These are phyloP conservation scores for Rubia yunnanensis DNA, from an alignment of 257 asterid species.

Conservation along the genomic window DNA sequence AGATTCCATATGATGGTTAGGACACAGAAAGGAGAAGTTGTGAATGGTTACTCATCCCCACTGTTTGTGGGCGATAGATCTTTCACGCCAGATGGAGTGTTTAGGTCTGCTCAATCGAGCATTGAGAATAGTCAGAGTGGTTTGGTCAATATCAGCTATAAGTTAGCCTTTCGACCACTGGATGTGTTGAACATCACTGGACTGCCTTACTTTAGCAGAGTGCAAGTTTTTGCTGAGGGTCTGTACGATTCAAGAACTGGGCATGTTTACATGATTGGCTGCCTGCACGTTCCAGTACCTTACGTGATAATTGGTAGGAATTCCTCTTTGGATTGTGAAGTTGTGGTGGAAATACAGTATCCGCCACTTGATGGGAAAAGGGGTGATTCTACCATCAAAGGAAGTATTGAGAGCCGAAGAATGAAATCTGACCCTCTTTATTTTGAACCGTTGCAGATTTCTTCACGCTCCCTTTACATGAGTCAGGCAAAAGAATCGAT, in stretches of 20 bases:
- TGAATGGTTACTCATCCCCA: constrained; percentile 56
- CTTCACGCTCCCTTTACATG: constrained; percentile 46
- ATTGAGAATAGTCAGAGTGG: constrained; percentile 26
- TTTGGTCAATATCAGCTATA: constrained; percentile 48
- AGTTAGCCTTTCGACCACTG: constrained; percentile 33
- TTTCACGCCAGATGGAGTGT: constrained; percentile 14
- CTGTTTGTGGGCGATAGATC: constrained; percentile 42
- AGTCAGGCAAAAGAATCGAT: constrained; percentile 65
- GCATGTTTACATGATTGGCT: constrained; percentile 82
- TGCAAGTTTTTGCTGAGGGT: constrained; percentile 77
- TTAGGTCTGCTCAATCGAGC: constrained; percentile 19
- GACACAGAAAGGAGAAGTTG: constrained; percentile 36
- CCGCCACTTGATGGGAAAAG: constrained; percentile 38
- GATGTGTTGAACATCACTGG: constrained; percentile 41
- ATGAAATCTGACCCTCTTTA: constrained; percentile 43
- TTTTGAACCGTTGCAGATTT: constrained; percentile 54
- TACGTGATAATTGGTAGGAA: constrained; percentile 22
- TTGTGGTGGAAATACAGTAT: constrained; percentile 52
- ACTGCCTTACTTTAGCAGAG: constrained; percentile 23
- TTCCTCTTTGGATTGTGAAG: constrained; percentile 53
- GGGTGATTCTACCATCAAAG: constrained; percentile 31
- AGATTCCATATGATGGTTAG: constrained; percentile 49
- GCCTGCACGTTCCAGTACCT: constrained; percentile 45
- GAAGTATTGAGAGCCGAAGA: constrained; percentile 70
- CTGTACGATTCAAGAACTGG: constrained; percentile 52